Conservation (phyloP, 2,329 filamentous ascomycete genomes). For the Rugonectria rugulosa region DNA sequence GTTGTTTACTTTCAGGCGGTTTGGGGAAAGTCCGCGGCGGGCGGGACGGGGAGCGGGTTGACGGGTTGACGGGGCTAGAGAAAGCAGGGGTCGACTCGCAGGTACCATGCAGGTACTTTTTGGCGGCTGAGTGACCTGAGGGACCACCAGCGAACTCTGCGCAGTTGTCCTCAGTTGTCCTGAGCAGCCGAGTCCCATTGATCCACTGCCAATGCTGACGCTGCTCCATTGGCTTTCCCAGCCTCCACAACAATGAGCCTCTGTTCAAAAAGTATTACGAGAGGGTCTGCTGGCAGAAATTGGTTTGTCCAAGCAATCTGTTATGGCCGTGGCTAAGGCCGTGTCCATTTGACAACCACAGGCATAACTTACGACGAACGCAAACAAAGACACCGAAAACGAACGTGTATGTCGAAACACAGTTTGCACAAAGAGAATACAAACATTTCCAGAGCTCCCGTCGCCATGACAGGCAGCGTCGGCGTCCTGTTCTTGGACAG, state of each 20-base stretch:
- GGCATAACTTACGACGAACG: not conserved
- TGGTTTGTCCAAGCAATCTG: not conserved
- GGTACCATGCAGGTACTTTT: conserved; percentile 31
- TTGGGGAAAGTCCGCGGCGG: conserved; percentile 34
- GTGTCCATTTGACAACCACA: not conserved
- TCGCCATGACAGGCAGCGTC: conserved; percentile 8
- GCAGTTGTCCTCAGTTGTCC: not conserved
- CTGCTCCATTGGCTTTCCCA: not conserved
- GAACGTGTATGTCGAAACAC: not conserved
- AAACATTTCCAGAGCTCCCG: not conserved
- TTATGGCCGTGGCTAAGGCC: not conserved
- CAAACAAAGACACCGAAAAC: not conserved
- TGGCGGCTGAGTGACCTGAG: conserved; percentile 12
- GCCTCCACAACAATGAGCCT: not conserved
- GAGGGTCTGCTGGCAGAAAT: not conserved
- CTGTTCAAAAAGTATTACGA: not conserved
- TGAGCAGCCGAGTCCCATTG: too few relatives aligned
- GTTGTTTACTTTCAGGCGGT: conserved; percentile 38
- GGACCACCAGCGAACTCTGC: not conserved
- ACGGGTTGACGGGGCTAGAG: conserved; percentile 28
- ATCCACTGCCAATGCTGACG: not conserved
- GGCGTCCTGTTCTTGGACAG: not conserved
- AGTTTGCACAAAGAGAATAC: conserved; percentile 10
- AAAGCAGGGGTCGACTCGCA: conserved; percentile 7
- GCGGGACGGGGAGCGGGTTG: conserved; percentile 31